These are phyloP conservation scores for Corrigiola litoralis DNA, from an alignment of 179 eudicot species.

Conservation along the genomic window DNA sequence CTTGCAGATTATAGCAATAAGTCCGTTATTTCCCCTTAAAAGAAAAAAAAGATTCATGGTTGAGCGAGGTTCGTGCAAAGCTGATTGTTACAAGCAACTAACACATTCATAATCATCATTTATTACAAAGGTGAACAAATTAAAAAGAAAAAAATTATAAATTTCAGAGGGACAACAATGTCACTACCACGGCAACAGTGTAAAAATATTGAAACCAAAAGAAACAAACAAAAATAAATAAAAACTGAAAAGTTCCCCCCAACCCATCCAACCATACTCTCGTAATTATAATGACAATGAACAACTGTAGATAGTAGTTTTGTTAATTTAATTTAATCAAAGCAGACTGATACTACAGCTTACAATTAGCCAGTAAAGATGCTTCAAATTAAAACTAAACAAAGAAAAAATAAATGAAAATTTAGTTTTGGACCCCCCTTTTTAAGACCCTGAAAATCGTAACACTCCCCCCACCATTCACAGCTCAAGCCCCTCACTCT, in stretches of 20 bases:
- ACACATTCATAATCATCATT: constrained; percentile 1
- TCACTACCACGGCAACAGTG: not conserved
- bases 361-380: constrained; percentile 12
- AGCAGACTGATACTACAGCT: not conserved
- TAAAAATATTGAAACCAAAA: not conserved
- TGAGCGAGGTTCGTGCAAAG: constrained; percentile 17
- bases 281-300: not conserved
- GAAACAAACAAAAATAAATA: not conserved
- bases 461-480: constrained; percentile 15
- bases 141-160: not conserved
- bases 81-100: constrained; percentile 26
- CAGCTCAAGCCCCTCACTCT: not conserved
- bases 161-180: not conserved
- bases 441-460: constrained; percentile 29
- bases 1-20: constrained; percentile 9
- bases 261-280: not conserved
- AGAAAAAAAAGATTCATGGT: constrained; percentile 9
- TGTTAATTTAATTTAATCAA: not conserved
- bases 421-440: constrained; percentile 29
- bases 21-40: constrained; percentile 15
- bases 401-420: not conserved
- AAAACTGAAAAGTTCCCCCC: not conserved
- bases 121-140: not conserved
- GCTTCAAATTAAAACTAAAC: not conserved
- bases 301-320: constrained; percentile 13